Base-by-base conservation (phyloP, 306 rosid genomes). In the Corylus americana region DNA sequence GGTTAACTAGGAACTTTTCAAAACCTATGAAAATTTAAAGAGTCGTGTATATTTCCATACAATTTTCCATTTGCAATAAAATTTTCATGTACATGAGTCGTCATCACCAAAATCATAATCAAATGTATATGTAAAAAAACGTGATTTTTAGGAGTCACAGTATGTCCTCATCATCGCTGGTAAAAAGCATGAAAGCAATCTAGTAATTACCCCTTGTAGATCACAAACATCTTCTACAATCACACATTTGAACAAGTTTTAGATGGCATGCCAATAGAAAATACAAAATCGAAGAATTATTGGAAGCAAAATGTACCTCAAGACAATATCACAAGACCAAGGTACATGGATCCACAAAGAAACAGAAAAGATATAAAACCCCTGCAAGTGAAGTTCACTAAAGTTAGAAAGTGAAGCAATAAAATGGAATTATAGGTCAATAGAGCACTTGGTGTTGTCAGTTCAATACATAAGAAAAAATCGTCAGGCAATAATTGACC, bases 301-400 rank as follows among this genome's bases (percentile, higher is more conserved):
- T 9, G 12, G 59, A 49, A 44, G 37, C 54, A 70, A 10, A 70
- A 69, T 37, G 17, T 86, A 82, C 88, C 87, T 85, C 70, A 85
- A 53, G 92, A 85, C 85, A 90, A 78, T 61, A 90, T 86, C 37
- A 90, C 94, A 74, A 82, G 85, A 74, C 88, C 91, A 20, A 88
- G 88, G 68, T 88, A 90, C 86, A 90, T 86, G 31, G 92, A 89
- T 62, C 83, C 89, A 31, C 92, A 86, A 47, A 86, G 91, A 82
- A 88, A 88, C 49, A 71, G 12, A 73, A 88, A 80, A 25, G 94
- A 86, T 79, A 90, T 87, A 3, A 90, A 66, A 13, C 92, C 91
- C 94, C 92, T 88, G 83, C 82, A 77, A 74, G 70, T 11, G 18
- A 20, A 80, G 62, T 74, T 77, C 13, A 50, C 42, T 6, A 57